Conservation (phyloP, 2,329 filamentous ascomycete species). For the Sphaceloma murrayae region DNA sequence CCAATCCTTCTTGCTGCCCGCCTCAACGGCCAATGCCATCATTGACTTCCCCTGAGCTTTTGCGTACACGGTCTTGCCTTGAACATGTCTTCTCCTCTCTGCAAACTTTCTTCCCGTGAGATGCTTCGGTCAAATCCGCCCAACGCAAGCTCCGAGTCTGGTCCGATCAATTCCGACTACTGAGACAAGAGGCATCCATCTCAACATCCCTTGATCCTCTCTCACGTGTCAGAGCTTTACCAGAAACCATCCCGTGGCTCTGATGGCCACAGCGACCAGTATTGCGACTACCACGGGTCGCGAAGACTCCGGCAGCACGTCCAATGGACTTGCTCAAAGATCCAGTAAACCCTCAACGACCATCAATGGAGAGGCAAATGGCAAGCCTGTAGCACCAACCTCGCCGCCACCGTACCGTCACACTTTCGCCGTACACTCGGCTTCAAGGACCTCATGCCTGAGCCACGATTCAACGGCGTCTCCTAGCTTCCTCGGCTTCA, state of each 20-base stretch:
- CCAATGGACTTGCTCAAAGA: neutral
- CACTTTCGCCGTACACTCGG: slow-evolving; percentile 74
- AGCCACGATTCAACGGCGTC: slow-evolving; percentile 67
- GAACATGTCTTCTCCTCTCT: slow-evolving; percentile 7
- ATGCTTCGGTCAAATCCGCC: slow-evolving; percentile 14
- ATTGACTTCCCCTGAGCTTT: too few species aligned
- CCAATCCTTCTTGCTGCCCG: slow-evolving; percentile 1
- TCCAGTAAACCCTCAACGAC: neutral
- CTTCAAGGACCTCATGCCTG: slow-evolving; percentile 64
- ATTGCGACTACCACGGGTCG: slow-evolving; percentile 10
- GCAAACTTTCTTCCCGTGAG: slow-evolving; percentile 3
- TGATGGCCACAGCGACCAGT: slow-evolving; percentile 10
- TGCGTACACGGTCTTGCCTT: too few species aligned
- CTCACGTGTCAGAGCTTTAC: slow-evolving; percentile 1
- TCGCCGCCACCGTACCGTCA: slow-evolving; percentile 68
- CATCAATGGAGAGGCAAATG: slow-evolving; percentile 4
- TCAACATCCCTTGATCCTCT: too few species aligned
- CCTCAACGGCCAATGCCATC: slow-evolving; percentile 13
- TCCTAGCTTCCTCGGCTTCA: slow-evolving; percentile 85
- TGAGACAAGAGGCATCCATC: slow-evolving; percentile 1
- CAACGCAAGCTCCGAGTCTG: neutral
- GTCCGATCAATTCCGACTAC: slow-evolving; percentile 7
- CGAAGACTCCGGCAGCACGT: neutral
- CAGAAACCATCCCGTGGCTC: neutral
- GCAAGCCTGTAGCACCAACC: neutral